These are phyloP conservation scores for Aphanomyces astaci DNA, from an alignment of 352 stramenopile species.

Conservation along the genomic window DNA sequence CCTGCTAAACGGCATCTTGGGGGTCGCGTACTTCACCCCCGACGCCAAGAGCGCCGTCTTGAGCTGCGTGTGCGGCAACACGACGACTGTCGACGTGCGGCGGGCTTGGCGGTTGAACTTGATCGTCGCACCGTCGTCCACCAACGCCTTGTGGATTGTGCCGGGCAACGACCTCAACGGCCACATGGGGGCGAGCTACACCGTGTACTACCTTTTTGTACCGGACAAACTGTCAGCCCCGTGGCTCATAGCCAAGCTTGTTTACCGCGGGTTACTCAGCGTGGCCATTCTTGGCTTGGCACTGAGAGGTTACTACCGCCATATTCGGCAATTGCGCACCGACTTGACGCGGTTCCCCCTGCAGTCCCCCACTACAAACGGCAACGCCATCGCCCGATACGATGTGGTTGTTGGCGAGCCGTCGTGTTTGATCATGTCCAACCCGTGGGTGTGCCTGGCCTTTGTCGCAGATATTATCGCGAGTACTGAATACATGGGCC, in stretches of 20 bases:
- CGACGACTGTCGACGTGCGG: neutral
- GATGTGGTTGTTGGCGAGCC: constrained; percentile 7
- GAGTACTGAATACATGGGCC: neutral
- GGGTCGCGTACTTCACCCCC: neutral
- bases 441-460: neutral
- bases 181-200: neutral
- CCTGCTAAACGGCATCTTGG: neutral
- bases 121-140: neutral
- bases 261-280: neutral
- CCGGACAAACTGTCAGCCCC: neutral
- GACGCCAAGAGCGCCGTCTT: neutral
- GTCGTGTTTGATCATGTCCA: neutral
- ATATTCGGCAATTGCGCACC: neutral
- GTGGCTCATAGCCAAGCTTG: neutral
- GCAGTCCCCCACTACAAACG: neutral
- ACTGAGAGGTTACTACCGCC: neutral
- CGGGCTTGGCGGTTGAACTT: neutral
- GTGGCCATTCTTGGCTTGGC: neutral
- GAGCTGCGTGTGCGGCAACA: neutral
- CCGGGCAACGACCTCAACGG: neutral
- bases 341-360: neutral
- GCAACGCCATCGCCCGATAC: neutral
- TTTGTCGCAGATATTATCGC: constrained; percentile 13
- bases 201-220: neutral
- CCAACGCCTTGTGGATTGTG: neutral